These are phyloP conservation scores for Claviceps fusiformis DNA, from an alignment of 2,329 filamentous ascomycete species.

Conservation along the genomic window DNA sequence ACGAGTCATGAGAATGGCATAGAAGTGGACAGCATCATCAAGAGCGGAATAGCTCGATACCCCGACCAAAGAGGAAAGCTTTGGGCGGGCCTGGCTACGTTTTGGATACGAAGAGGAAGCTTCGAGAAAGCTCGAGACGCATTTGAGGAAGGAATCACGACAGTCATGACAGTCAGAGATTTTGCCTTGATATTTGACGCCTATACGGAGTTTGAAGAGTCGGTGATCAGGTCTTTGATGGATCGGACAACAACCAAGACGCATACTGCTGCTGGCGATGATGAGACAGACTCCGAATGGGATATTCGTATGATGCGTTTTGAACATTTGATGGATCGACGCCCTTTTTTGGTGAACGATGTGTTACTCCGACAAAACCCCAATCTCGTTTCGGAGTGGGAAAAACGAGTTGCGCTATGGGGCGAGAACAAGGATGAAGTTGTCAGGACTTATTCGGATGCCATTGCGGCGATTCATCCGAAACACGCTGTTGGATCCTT, in stretches of 20 bases:
- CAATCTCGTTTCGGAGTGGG: constrained; percentile 92
- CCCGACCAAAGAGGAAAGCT: constrained; percentile 88
- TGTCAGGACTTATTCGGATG: constrained; percentile 87
- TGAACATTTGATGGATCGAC: constrained; percentile 92
- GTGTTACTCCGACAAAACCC: constrained; percentile 91
- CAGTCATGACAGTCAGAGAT: constrained; percentile 96
- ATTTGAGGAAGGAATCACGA: constrained; percentile 92
- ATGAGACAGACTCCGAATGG: constrained; percentile 81
- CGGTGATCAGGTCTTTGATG: constrained; percentile 82
- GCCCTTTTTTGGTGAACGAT: constrained; percentile 92
- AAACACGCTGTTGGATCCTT: constrained; percentile 91
- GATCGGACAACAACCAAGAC: constrained; percentile 69
- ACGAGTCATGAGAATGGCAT: constrained; percentile 70
- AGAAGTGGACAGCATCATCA: constrained; percentile 81
- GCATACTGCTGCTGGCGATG: constrained; percentile 64
- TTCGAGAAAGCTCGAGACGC: constrained; percentile 88
- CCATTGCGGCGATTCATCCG: constrained; percentile 82
- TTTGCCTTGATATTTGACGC: constrained; percentile 95
- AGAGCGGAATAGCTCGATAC: constrained; percentile 82
- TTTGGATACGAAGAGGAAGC: constrained; percentile 86
- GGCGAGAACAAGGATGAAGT: constrained; percentile 84
- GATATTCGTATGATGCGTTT: constrained; percentile 97
- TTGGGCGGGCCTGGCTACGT: constrained; percentile 89
- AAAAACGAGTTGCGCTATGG: constrained; percentile 92
- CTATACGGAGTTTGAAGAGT: constrained; percentile 94